phyloP scores from a whole-genome alignment of 805 yeast genomes.

The Maudiozyma pseudohumilis region DNA sequence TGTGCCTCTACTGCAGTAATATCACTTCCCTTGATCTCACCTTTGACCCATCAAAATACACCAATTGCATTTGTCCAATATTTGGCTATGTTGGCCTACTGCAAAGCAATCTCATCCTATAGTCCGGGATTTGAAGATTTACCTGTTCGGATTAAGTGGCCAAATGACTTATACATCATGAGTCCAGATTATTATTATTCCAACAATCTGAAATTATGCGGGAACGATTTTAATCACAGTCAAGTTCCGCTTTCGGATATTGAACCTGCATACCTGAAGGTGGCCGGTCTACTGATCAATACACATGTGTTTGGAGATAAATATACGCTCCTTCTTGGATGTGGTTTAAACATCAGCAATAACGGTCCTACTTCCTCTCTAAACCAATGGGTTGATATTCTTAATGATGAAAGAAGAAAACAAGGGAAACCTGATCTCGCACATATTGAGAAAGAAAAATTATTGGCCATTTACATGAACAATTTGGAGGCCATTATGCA shows the following conservation, averaged over 20 bases:
- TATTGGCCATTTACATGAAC: conserved; percentile 52
- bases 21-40: conserved; percentile 39
- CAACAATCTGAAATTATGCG: conserved; percentile 18
- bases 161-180: conserved; percentile 78
- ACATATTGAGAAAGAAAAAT: conserved; percentile 34
- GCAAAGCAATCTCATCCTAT: conserved; percentile 62
- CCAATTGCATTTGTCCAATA: conserved; percentile 82
- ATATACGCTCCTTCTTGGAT: conserved; percentile 68
- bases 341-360: conserved; percentile 77
- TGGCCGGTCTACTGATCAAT: conserved; percentile 78
- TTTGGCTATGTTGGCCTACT: conserved; percentile 69
- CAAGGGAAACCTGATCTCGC: conserved; percentile 26
- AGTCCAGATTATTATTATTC: conserved; percentile 48
- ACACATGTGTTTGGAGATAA: conserved; percentile 53
- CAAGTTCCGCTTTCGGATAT: conserved; percentile 37
- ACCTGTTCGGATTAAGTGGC: conserved; percentile 89
- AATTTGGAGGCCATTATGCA: conserved; percentile 54
- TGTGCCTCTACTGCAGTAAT: conserved; percentile 69
- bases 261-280: conserved; percentile 62
- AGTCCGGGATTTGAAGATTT: conserved; percentile 55
- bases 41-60: conserved; percentile 35
- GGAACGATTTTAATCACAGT: conserved; percentile 21
- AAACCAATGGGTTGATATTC: conserved; percentile 52
- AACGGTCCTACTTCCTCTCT: conserved; percentile 89
- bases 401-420: conserved; percentile 41